Base-by-base conservation (phyloP, 352 stramenopile species). In the Blastocystis hominis region DNA sequence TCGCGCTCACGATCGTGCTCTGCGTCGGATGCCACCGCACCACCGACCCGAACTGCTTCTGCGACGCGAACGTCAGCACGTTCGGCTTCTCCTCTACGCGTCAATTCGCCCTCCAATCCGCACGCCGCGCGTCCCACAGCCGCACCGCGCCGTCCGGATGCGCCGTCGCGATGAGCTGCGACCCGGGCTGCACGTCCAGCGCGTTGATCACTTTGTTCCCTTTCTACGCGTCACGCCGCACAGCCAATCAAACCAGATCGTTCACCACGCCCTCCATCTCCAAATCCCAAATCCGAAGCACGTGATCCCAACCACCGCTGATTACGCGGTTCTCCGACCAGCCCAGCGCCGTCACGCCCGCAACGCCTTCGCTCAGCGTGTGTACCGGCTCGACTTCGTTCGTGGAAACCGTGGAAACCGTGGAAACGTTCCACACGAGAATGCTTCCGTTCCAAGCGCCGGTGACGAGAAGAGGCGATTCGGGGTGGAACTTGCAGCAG, bases 251-350 rank as follows among this genome's bases (percentile, higher is more conserved):
- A 15, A 87, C 77, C 62, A 78, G 40, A 34, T 75, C 66, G 5
- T 38, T 10, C 5, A 87, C 7, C 62, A 87, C 59, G 30, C 77
- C 77, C 53, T 87, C 77, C 1, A n/a, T 75, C 53, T 87, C 77
- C 56, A 87, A 40, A 40, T 87, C 77, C 77, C 77, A 87, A 20
- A 78, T 44, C 30, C 77, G 77, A 46, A 87, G 77, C 38, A 63
- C 42, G 40, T 87, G 77, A 69, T 87, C 77, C 77, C 77, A 87
- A 9, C 77, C 62, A 40, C 72, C 72, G n/a, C 53, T 84, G 9
- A 84, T 42, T 5, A 84, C 46, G 46, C 44, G 36, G 0, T 24
- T 20, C 15, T 84, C 50, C 30, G 38, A 42, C 72, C 72, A 84
- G n/a, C 30, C 34, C 38, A 84, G n/a, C 0, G 47, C 72, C n/a